Percentiles rank a stretch among this genome's conserved stretches.
Evolutionary conservation across 129 eudicot genomes (phyloP).

Genomic region (Tagetes erecta): DNA sequence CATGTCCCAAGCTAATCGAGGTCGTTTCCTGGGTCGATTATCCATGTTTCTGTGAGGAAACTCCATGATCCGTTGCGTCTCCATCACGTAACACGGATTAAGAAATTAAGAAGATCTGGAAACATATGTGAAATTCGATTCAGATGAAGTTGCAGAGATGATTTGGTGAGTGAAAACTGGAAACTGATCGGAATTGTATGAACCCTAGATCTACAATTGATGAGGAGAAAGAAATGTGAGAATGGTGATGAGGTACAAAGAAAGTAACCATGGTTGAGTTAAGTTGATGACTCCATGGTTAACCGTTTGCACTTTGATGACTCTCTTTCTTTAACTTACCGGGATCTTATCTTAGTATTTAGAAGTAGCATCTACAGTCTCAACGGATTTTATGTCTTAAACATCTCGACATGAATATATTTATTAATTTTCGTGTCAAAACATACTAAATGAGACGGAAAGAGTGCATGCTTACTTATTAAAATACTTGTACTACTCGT

Average conservation of each 20-base stretch:
- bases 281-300: slow-evolving; percentile 26
- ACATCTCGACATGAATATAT: too few relatives aligned
- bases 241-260: slow-evolving; percentile 36
- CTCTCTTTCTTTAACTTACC: slow-evolving; percentile 11
- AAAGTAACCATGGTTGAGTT: slow-evolving; percentile 46
- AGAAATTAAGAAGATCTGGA: neutral
- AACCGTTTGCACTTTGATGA: slow-evolving; percentile 25
- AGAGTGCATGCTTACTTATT: too few relatives aligned
- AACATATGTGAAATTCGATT: neutral
- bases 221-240: slow-evolving; percentile 13
- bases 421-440: too few relatives aligned
- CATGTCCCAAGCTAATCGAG: slow-evolving; percentile 80
- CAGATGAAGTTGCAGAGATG: neutral
- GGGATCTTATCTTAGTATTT: too few relatives aligned
- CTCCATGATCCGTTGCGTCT: slow-evolving; percentile 66
- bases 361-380: too few relatives aligned
- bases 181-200: slow-evolving; percentile 10
- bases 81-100: slow-evolving; percentile 44
- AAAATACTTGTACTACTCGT: too few relatives aligned
- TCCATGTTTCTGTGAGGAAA: slow-evolving; percentile 61
- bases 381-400: too few relatives aligned
- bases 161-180: neutral
- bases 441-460: too few relatives aligned
- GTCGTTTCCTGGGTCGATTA: slow-evolving; percentile 73
- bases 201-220: slow-evolving; percentile 30